These are phyloP conservation scores for Phytopythium cucurbitacearum DNA, from an alignment of 352 stramenopile species.

Conservation along the genomic window DNA sequence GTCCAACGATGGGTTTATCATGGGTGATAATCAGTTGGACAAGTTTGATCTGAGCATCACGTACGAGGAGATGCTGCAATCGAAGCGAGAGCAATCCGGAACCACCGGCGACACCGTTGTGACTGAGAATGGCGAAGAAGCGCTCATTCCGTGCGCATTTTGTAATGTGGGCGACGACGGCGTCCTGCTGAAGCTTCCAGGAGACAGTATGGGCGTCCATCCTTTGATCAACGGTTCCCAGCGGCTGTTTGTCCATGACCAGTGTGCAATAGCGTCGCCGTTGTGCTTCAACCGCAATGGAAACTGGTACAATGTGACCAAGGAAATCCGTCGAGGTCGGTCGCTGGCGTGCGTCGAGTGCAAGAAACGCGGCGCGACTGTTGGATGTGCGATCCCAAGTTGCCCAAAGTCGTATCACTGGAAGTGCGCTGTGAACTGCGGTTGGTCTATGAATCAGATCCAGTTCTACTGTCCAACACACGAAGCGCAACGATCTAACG, in stretches of 20 bases:
- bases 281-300: conserved; percentile 75
- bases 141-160: conserved; percentile 76
- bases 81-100: conserved; percentile 37
- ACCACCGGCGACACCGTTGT: conserved; percentile 13
- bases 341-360: conserved; percentile 63
- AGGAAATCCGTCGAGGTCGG: conserved; percentile 74
- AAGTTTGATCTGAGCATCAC: conserved; percentile 65
- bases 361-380: conserved; percentile 67
- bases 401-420: conserved; percentile 79
- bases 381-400: conserved; percentile 62
- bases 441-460: conserved; percentile 73
- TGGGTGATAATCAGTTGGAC: conserved; percentile 79
- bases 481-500: conserved; percentile 3
- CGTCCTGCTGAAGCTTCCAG: conserved; percentile 71
- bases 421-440: conserved; percentile 70
- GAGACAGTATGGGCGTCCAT: conserved; percentile 66
- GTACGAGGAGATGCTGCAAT: conserved; percentile 61
- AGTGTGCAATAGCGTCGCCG: conserved; percentile 80
- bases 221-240: conserved; percentile 65
- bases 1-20: conserved; percentile 79
- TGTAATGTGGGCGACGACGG: conserved; percentile 66
- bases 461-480: conserved; percentile 81
- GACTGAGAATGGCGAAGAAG: conserved; percentile 25
- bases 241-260: conserved; percentile 82
- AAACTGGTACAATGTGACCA: conserved; percentile 82